These are phyloP conservation scores for Obelidium mucronatum DNA, from an alignment of 192 early-diverging fungal genomes.

Conservation along the genomic window DNA sequence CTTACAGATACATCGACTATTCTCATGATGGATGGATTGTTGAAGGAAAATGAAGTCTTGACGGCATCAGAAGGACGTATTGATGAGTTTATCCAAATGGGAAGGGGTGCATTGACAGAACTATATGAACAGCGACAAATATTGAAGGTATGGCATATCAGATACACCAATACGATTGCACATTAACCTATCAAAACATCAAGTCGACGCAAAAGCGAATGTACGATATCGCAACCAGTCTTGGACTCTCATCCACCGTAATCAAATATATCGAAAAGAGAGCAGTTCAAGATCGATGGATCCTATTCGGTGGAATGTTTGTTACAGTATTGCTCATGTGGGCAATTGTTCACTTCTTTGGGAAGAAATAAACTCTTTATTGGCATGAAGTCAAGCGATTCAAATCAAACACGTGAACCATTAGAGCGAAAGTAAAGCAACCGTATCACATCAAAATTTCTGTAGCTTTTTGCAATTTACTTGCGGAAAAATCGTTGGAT, in stretches of 20 bases:
- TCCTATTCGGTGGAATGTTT: slow-evolving; percentile 53
- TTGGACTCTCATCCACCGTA: slow-evolving; percentile 57
- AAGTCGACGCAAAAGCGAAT: slow-evolving; percentile 57
- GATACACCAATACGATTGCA: slow-evolving; percentile 5
- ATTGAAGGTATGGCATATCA: slow-evolving; percentile 58
- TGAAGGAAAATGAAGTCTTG: slow-evolving; percentile 44
- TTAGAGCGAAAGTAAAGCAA: too few relatives aligned
- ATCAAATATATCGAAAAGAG: slow-evolving; percentile 62
- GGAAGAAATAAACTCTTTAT: slow-evolving; percentile 2
- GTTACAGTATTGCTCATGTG: slow-evolving; percentile 57
- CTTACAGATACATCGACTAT: slow-evolving; percentile 36
- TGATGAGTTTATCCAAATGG: slow-evolving; percentile 55
- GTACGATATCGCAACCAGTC: slow-evolving; percentile 51
- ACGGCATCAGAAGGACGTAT: slow-evolving; percentile 28
- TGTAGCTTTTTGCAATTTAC: too few relatives aligned
- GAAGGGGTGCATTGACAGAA: slow-evolving; percentile 49
- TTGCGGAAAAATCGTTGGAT: too few relatives aligned
- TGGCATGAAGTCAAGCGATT: too few relatives aligned
- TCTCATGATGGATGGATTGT: slow-evolving; percentile 51
- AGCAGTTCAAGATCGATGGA: slow-evolving; percentile 45
- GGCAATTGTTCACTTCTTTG: slow-evolving; percentile 52
- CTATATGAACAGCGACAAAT: slow-evolving; percentile 58
- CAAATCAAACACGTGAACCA: too few relatives aligned
- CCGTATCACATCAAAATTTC: too few relatives aligned
- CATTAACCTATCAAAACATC: background rate